Evolutionary conservation across 257 asterid species (phyloP), one percentile per base, ranked within the genome.

Genomic region (Penstemon newberryi): DNA sequence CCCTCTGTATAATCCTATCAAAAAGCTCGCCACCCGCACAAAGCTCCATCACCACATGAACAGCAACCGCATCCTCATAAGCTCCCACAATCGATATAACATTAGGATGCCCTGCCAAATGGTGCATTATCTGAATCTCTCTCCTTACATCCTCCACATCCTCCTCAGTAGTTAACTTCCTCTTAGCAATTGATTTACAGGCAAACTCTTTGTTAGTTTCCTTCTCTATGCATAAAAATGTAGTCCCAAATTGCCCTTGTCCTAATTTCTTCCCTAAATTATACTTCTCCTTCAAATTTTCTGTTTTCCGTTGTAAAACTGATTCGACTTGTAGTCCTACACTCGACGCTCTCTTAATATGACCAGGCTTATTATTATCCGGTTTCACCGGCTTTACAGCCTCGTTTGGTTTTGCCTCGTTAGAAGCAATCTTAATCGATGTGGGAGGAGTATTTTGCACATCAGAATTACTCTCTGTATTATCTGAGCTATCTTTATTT

Each of bases 141-240:
- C 96, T 87, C 78, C 96, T 77, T 41, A 92, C 96, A 79, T 92
- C 98, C 70, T 92, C 96, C 33, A 92, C 96, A 49, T 92, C 98
- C 36, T 92, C 98, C 53, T 78, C 75, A 1, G 87, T 78, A 51
- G 75, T 70, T 41, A 92, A 53, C 84, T 89, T 92, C 84, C 95
- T 83, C 79, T 92, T 92, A 0, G 95, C 88, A 5, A 92, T 87
- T 9, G 96, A 80, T 77, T 92, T 92, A 77, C 98, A 92, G 4
- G 98, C 98, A 37, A 77, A 84, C 61, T 80, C 81, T 56, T 78
- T 83, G 65, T 84, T 83, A 3, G 87, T 80, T 12, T 66, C 84
- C 77, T 82, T 92, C 71, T 84, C 96, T 15, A 81, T 50, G 49
- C 95, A 89, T 6, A 86, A 73, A 41, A 81, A 92, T 0, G 96